Evolutionary conservation across 768 basidiomycete species (phyloP).

Genomic region (Hebeloma cylindrosporum): DNA sequence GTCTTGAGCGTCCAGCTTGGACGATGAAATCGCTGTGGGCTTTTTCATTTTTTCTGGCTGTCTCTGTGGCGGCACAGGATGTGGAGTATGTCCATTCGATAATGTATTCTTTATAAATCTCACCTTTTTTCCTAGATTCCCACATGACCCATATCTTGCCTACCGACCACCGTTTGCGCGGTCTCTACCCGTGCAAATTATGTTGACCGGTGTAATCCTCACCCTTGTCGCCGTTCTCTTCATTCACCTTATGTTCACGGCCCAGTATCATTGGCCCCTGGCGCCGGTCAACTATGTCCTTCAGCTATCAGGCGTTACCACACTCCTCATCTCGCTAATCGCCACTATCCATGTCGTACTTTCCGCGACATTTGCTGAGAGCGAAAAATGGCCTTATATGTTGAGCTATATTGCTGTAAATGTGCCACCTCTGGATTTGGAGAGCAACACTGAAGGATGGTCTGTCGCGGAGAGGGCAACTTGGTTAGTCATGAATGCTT

Average conservation of each 20-base stretch:
- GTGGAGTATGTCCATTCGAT: conserved; percentile 6
- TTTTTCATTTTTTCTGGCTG: neutral
- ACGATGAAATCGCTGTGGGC: neutral
- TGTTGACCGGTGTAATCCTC: conserved; percentile 80
- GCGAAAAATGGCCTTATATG: conserved; percentile 91
- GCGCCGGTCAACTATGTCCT: conserved; percentile 90
- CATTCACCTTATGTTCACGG: conserved; percentile 92
- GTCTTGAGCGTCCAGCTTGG: neutral
- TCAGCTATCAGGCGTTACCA: conserved; percentile 80
- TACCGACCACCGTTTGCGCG: conserved; percentile 82
- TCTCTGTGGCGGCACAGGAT: neutral
- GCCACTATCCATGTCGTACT: conserved; percentile 80
- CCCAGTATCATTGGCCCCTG: conserved; percentile 94
- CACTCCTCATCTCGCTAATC: conserved; percentile 74
- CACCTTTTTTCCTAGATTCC: conserved; percentile 2
- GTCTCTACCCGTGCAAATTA: conserved; percentile 88
- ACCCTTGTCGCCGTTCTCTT: conserved; percentile 84
- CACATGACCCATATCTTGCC: conserved; percentile 69
- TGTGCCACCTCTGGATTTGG: conserved; percentile 56
- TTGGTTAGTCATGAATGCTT: conserved; percentile 88
- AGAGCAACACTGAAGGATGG: conserved; percentile 50
- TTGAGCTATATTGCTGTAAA: conserved; percentile 85
- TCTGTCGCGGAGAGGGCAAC: conserved; percentile 58
- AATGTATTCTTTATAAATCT: neutral
- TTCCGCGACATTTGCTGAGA: conserved; percentile 54